phyloP scores from a whole-genome alignment of 2,329 filamentous ascomycete species.

The Colletotrichum zoysiae region DNA sequence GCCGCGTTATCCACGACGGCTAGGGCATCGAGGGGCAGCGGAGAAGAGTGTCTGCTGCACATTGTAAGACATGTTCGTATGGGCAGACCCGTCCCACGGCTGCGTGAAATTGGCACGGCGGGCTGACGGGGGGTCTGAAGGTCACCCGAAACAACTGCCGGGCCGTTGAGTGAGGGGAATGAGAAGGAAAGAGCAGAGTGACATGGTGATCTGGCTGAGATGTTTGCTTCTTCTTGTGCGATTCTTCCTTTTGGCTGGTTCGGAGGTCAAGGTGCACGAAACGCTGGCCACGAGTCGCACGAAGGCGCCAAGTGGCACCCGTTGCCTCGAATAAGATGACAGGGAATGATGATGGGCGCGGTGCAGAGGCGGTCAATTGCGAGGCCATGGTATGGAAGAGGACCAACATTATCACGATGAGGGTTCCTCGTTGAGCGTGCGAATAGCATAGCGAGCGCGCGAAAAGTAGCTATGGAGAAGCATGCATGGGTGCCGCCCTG shows the following conservation, averaged over 20 bases:
- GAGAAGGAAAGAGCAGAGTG: constrained; percentile 12
- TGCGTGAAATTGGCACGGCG: not conserved
- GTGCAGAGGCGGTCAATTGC: not conserved
- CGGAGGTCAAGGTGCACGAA: constrained; percentile 18
- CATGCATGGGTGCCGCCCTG: not conserved
- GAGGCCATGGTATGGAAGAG: constrained; percentile 29
- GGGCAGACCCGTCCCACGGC: constrained; percentile 8
- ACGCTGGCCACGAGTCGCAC: constrained; percentile 20
- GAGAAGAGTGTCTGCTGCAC: constrained; percentile 8
- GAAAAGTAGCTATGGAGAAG: not conserved
- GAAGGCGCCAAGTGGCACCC: constrained; percentile 19
- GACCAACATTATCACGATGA: not conserved
- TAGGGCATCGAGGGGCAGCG: not conserved
- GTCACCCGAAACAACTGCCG: constrained; percentile 28
- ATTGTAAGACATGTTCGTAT: constrained; percentile 33
- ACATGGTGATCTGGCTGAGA: constrained; percentile 31
- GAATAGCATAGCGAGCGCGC: no score
- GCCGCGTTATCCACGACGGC: constrained; percentile 5
- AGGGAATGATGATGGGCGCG: not conserved
- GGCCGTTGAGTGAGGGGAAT: constrained; percentile 16
- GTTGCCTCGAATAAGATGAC: constrained; percentile 35
- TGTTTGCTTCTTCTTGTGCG: constrained; percentile 38
- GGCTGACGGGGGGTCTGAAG: not conserved
- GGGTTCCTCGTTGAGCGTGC: not conserved
- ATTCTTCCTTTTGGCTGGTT: constrained; percentile 8